Evolutionary conservation across 371 early-diverging fungal genomes (phyloP).

Genomic region (Lichtheimia ornata): DNA sequence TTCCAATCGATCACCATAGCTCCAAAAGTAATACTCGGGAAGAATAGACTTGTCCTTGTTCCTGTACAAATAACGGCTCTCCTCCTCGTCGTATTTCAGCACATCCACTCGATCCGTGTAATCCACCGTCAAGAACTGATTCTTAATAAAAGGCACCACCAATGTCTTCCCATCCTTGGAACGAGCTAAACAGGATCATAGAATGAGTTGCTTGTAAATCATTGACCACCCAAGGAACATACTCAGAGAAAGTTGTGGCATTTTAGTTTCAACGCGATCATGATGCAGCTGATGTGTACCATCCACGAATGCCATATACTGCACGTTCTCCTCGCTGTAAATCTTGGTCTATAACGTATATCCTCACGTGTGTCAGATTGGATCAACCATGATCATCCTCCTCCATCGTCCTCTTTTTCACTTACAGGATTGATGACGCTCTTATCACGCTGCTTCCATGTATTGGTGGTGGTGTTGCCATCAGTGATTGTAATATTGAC

Average conservation of each 20-base stretch:
- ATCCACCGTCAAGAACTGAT: constrained; percentile 37
- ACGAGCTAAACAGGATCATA: constrained; percentile 18
- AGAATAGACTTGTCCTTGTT: constrained; percentile 13
- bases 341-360: constrained; percentile 22
- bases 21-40: constrained; percentile 4
- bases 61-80: constrained; percentile 22
- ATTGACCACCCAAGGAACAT: background rate
- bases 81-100: constrained; percentile 17
- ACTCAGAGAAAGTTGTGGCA: constrained; percentile 20
- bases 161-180: constrained; percentile 30
- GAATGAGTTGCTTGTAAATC: background rate
- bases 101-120: constrained; percentile 33
- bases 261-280: constrained; percentile 30
- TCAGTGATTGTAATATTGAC: constrained; percentile 33
- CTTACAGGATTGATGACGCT: too few species aligned
- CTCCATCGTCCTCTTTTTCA: too few species aligned
- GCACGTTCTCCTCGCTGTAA: constrained; percentile 27
- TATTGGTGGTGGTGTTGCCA: constrained; percentile 10
- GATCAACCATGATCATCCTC: too few species aligned
- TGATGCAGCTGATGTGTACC: constrained; percentile 34
- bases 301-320: constrained; percentile 39
- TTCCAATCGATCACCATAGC: background rate
- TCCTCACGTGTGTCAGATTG: too few species aligned
- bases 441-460: constrained; percentile 6
- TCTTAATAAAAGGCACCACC: constrained; percentile 31